A percentile compares a stretch with the other conserved stretches of the same genome.
phyloP scores from a whole-genome alignment of 768 basidiomycete species.

The Stropharia rugosoannulata region DNA sequence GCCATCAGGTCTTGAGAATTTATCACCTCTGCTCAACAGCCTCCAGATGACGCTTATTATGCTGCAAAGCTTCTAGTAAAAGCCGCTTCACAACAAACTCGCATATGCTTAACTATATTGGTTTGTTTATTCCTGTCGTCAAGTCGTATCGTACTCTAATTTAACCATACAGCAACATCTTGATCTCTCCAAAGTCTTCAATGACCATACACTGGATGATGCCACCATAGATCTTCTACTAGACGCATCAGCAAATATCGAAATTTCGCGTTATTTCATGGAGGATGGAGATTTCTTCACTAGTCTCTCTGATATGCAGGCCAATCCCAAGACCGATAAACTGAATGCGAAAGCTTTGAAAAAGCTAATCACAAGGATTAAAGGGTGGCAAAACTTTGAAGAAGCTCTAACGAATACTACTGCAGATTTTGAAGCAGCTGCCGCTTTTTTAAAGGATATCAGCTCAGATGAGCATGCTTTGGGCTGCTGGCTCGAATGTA shows the following conservation, averaged over 20 bases:
- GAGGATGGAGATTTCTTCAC: conserved; percentile 38
- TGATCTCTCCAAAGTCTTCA: conserved; percentile 55
- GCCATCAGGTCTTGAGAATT: background rate
- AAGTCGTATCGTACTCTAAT: background rate
- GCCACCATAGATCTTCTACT: conserved; percentile 54
- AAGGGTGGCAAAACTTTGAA: conserved; percentile 60
- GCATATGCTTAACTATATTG: conserved; percentile 47
- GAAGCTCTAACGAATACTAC: conserved; percentile 56
- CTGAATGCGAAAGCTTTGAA: conserved; percentile 44
- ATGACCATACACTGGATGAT: conserved; percentile 50
- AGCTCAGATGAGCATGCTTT: conserved; percentile 64
- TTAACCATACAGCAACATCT: conserved; percentile 47
- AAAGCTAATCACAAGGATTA: conserved; percentile 48
- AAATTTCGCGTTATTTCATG: conserved; percentile 57
- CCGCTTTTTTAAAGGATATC: conserved; percentile 56
- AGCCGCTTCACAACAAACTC: conserved; percentile 65
- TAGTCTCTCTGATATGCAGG: conserved; percentile 37
- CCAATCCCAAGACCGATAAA: conserved; percentile 35
- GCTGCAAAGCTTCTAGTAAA: conserved; percentile 63
- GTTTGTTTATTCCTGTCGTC: conserved; percentile 25
- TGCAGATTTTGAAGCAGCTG: conserved; percentile 49
- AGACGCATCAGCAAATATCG: conserved; percentile 64
- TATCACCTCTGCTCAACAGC: conserved; percentile 27
- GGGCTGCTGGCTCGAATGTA: conserved; percentile 72
- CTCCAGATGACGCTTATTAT: conserved; percentile 53